phyloP scores from a whole-genome alignment of 2,329 filamentous ascomycete genomes.

The Dactylella cylindrospora region DNA sequence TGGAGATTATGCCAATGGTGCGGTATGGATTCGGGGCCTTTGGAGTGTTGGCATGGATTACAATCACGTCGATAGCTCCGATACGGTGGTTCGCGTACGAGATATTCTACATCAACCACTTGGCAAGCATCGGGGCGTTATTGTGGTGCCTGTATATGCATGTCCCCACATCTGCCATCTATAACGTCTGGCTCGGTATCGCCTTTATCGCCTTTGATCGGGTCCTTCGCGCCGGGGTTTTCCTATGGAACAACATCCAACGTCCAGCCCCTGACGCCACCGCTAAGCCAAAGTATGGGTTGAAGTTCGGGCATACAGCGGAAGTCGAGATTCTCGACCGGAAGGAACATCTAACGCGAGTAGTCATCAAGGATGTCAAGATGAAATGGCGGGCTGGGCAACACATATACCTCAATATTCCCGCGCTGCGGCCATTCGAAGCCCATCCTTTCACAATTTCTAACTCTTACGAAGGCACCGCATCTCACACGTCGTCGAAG shows the following conservation, averaged over 20 bases:
- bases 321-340: slow-evolving; percentile 35
- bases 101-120: slow-evolving; percentile 68
- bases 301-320: slow-evolving; percentile 31
- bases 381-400: slow-evolving; percentile 92
- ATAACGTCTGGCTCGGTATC: slow-evolving; percentile 68
- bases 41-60: slow-evolving; percentile 67
- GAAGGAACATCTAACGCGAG: slow-evolving; percentile 33
- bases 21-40: slow-evolving; percentile 69
- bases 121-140: slow-evolving; percentile 63
- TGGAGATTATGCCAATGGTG: slow-evolving; percentile 65
- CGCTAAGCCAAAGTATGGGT: slow-evolving; percentile 8
- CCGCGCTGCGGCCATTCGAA: slow-evolving; percentile 82
- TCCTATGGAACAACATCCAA: slow-evolving; percentile 27
- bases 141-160: slow-evolving; percentile 66
- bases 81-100: slow-evolving; percentile 69
- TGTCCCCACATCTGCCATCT: slow-evolving; percentile 61
- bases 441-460: slow-evolving; percentile 96
- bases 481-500: slow-evolving; percentile 52
- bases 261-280: not conserved
- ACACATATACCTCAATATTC: slow-evolving; percentile 92
- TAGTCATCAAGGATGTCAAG: slow-evolving; percentile 54
- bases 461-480: slow-evolving; percentile 55
- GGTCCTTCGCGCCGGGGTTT: slow-evolving; percentile 46
- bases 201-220: slow-evolving; percentile 66
- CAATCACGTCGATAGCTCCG: slow-evolving; percentile 64